Base-by-base conservation (phyloP, 169 alveolate genomes). In the Plasmodium malariae region DNA sequence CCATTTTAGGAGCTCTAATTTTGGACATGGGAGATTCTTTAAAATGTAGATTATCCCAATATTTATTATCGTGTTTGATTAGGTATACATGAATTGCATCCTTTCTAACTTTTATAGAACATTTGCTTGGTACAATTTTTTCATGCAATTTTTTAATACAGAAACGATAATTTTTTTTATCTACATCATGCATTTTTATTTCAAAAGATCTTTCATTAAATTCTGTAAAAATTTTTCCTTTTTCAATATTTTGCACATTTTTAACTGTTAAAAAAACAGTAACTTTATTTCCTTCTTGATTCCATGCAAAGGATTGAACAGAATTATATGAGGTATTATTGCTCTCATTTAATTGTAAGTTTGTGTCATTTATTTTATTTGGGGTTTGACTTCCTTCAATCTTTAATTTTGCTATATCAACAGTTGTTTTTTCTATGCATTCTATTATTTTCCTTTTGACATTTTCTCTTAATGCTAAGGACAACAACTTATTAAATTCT, bases 131-230 rank as follows among this genome's bases (percentile, higher is more conserved):
- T 48, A 85, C 34, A 9, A 85, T 85, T 68, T 67, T 69, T 26
- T 85, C 91, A 85, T 69, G 65, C 57, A 85, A 85, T 69, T 85
- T 85, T 85, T 85, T 85, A 26, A 85, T 48, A 85, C 91, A 85
- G 14, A 85, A 85, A 37, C 91, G 73, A 85, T 85, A 85, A 85
- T 85, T 68, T 68, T 85, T 85, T 51, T 68, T 68, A 30, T 85
- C 80, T 45, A 85, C 55, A 19, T 85, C 28, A 54, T 68, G 72
- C 67, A 85, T 55, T 69, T 85, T 85, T 54, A 85, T 32, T 85
- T 85, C 91, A 67, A 85, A 85, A 68, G 65, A 36, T 68, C 91
- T 59, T 85, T 85, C 87, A 21, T 85, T 32, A 85, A 85, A 85
- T 12, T 68, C 63, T 2, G 91, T 59, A 19, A 11, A n/a, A 21